Base-by-base conservation (phyloP, 164 flowering plant species). In the Nymphaea thermarum region DNA sequence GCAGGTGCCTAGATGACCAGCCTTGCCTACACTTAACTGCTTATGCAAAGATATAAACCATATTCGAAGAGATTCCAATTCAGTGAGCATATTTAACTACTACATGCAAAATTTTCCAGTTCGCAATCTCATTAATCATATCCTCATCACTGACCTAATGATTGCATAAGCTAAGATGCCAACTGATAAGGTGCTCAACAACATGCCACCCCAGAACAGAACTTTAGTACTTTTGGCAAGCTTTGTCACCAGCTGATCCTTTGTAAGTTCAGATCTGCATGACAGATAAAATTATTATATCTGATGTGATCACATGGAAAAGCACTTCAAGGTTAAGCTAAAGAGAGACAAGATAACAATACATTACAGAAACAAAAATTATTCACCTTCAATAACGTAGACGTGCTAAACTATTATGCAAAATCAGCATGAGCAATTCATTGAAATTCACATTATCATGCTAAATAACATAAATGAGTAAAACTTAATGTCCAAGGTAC, bases 111-210 rank as follows among this genome's bases (percentile, higher is more conserved):
- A 25, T 25, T 25, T 25, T 25, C 36, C 36, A 25, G 36, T 25
- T 25, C 1, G 36, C 36, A 25, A 25, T 1, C 36, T 45, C 53
- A 45, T 45, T 10, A 45, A 45, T 5, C 60, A 66, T 18, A 4
- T 11, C 5, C 11, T 6, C 67, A 12, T 42, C 44, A 51, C 41
- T 65, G 83, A 88, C 96, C 94, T 90, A n/a, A 78, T 69, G 63
- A 76, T 67, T 55, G 95, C 81, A 79, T 81, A 94, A 63, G 93
- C 86, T 66, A 94, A 85, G 55, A 89, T 65, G 61, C 95, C 90
- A 65, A 88, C 43, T 43, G 95, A 87, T 14, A 87, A 0, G 5
- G 87, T 79, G 60, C 95, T 91, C 64, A 89, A 73, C 64, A 86
- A 43, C 65, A 88, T 66, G 45, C 93, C 82, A 70, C 88, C 72